Conservation (phyloP, 345 rosid genomes). For the Eucalyptus camaldulensis region DNA sequence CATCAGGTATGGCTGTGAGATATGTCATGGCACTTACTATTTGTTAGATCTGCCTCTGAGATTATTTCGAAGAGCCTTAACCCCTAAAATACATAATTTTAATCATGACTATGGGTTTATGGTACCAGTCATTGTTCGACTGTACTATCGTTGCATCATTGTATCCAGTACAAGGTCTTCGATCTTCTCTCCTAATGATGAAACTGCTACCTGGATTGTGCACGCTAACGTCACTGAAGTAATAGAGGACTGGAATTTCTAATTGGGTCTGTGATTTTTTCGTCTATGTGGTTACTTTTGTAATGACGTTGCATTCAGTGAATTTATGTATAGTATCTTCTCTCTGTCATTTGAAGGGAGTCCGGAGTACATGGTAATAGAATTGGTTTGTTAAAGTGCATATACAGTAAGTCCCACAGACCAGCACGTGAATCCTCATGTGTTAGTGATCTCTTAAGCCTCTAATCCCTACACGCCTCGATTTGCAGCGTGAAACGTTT, state of each 20-base stretch:
- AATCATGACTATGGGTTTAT: not conserved
- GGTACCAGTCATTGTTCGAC: not conserved
- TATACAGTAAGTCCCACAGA: not conserved
- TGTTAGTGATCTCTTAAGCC: not conserved
- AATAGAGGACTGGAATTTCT: not conserved
- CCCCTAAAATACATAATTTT: no score
- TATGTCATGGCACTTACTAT: not conserved
- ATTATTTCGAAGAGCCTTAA: not conserved
- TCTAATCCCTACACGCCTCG: not conserved
- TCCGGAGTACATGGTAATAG: not conserved
- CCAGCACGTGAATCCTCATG: not conserved
- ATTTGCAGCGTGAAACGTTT: not conserved
- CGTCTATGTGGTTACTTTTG: not conserved
- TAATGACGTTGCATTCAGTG: not conserved
- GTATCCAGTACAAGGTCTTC: not conserved
- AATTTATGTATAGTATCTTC: not conserved
- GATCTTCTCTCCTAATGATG: not conserved
- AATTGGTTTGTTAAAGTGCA: not conserved
- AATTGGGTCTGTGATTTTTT: not conserved
- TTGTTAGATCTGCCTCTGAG: not conserved
- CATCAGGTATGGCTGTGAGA: not conserved
- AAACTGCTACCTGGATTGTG: not conserved
- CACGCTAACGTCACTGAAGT: not conserved
- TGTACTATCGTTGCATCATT: not conserved
- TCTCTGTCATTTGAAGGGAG: not conserved